Evolutionary conservation across 768 basidiomycete genomes (phyloP).

Genomic region (Postia placenta): DNA sequence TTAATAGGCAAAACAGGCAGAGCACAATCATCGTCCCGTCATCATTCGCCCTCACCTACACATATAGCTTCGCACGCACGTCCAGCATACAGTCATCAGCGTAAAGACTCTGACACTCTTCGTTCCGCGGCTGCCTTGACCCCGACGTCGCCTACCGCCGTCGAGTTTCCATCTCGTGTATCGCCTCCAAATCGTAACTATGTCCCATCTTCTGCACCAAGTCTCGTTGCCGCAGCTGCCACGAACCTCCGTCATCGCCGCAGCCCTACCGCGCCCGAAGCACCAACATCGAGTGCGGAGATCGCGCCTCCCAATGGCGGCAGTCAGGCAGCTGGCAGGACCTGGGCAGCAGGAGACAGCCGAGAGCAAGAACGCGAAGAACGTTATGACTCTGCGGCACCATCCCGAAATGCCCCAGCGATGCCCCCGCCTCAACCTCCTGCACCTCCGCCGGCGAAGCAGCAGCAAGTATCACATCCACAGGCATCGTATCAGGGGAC

Average conservation of each 20-base stretch:
- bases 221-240: conserved; percentile 3
- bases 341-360: conserved; percentile 41
- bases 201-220: neutral
- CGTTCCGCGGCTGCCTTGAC: conserved; percentile 39
- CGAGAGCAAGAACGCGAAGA: conserved; percentile 28
- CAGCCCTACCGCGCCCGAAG: conserved; percentile 67
- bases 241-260: conserved; percentile 43
- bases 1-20: too few species aligned
- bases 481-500: conserved; percentile 1
- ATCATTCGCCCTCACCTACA: conserved; percentile 51
- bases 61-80: conserved; percentile 29
- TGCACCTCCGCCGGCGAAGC: conserved; percentile 3
- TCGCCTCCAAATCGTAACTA: conserved; percentile 7
- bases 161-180: conserved; percentile 27
- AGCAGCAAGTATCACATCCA: conserved; percentile 9
- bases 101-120: conserved; percentile 74
- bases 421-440: conserved; percentile 11
- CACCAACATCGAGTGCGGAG: conserved; percentile 36
- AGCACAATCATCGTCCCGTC: conserved; percentile 25
- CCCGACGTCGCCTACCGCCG: conserved; percentile 50
- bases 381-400: neutral
- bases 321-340: conserved; percentile 25
- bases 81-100: conserved; percentile 42
- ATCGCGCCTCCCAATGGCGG: conserved; percentile 20
- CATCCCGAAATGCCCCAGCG: conserved; percentile 1